Conservation (phyloP, 495 filamentous ascomycete genomes). For the Lepidopterella palustris region DNA sequence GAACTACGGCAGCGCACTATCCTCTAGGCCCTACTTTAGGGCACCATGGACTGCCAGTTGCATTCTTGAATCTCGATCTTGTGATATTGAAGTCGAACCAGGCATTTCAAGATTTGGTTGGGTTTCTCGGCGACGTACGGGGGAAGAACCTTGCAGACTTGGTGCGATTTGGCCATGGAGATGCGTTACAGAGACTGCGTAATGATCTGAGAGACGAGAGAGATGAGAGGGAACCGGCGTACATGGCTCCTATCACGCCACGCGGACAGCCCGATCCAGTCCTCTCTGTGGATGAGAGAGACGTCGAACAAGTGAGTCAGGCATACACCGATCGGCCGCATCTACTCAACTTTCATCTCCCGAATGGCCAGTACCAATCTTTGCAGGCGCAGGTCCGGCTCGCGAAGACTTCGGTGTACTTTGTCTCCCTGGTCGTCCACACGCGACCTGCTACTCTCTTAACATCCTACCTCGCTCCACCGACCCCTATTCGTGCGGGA, state of each 20-base stretch:
- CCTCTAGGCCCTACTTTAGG: constrained; percentile 7
- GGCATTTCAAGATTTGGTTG: constrained; percentile 32
- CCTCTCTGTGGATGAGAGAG: constrained; percentile 21
- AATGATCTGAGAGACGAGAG: constrained; percentile 35
- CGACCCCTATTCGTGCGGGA: constrained; percentile 20
- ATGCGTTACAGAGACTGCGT: constrained; percentile 29
- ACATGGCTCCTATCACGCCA: constrained; percentile 38
- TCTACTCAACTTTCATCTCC: constrained; percentile 25
- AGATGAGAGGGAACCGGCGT: constrained; percentile 36
- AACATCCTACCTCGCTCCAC: constrained; percentile 23
- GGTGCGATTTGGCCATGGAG: constrained; percentile 17
- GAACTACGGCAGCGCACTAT: constrained; percentile 6
- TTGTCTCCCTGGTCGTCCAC: constrained; percentile 29
- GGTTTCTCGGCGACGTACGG: constrained; percentile 24
- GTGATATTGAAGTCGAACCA: constrained; percentile 34
- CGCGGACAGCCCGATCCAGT: constrained; percentile 27
- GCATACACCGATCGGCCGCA: constrained; percentile 20
- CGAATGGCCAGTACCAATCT: constrained; percentile 13
- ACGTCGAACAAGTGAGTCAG: constrained; percentile 27
- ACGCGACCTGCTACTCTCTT: constrained; percentile 19
- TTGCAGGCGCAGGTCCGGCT: constrained; percentile 25
- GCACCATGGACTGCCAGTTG: constrained; percentile 12
- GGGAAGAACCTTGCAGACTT: constrained; percentile 33
- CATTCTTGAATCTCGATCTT: constrained; percentile 37
- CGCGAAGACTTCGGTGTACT: constrained; percentile 31